These are phyloP conservation scores for Moniliophthora roreri DNA, from an alignment of 1,284 basidiomycete genomes.

Conservation along the genomic window DNA sequence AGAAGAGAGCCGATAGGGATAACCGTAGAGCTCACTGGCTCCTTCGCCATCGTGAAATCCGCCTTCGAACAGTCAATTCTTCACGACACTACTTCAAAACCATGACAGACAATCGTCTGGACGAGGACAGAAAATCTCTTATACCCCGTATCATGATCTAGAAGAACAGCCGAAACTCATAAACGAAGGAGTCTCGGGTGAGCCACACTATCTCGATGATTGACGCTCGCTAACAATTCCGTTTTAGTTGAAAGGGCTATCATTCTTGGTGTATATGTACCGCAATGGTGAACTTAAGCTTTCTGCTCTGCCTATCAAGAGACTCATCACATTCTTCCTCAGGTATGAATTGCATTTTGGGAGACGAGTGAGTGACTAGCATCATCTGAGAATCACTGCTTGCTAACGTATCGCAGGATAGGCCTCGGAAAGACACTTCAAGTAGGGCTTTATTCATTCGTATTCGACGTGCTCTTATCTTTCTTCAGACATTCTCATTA, in stretches of 20 bases:
- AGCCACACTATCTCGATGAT: constrained; percentile 6
- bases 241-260: constrained; percentile 47
- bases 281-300: constrained; percentile 41
- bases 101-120: constrained; percentile 20
- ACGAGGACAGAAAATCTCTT: constrained; percentile 24
- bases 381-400: background rate
- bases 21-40: constrained; percentile 39
- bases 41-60: constrained; percentile 34
- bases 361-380: constrained; percentile 52
- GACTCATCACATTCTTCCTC: constrained; percentile 4
- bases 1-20: constrained; percentile 34
- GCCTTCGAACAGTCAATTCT: constrained; percentile 40
- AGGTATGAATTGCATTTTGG: constrained; percentile 62
- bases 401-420: constrained; percentile 38
- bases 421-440: constrained; percentile 67
- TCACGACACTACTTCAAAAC: constrained; percentile 30
- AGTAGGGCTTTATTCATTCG: constrained; percentile 25
- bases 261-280: constrained; percentile 56
- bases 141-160: constrained; percentile 37
- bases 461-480: background rate
- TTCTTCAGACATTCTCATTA: constrained; percentile 51
- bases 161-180: constrained; percentile 46
- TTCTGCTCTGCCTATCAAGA: constrained; percentile 5
- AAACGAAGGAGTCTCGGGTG: constrained; percentile 58
- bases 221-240: background rate